These are phyloP conservation scores for Aureobasidium sp. DNA, from an alignment of 2,329 filamentous ascomycete species.

Conservation along the genomic window DNA sequence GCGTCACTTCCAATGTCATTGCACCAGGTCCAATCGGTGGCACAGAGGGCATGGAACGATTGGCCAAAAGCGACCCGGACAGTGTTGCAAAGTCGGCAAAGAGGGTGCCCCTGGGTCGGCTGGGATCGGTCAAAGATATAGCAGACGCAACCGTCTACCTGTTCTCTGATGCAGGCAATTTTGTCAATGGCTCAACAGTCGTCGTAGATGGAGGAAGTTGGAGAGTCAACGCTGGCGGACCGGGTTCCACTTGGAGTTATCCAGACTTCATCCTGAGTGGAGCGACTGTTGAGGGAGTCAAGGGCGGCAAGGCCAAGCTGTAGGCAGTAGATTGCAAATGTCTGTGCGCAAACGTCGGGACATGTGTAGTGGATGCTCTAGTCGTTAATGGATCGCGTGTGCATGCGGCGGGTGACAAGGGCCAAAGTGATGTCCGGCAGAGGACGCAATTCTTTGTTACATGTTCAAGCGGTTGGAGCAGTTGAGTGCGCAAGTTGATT, in stretches of 20 bases:
- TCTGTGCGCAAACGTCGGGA: slow-evolving; percentile 4
- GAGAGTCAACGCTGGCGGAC: slow-evolving; percentile 33
- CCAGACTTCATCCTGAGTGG: slow-evolving; percentile 53
- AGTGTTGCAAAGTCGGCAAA: slow-evolving; percentile 25
- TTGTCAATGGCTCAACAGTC: slow-evolving; percentile 73
- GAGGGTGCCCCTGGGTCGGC: slow-evolving; percentile 62
- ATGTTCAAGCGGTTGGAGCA: neutral
- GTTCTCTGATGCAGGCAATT: slow-evolving; percentile 78
- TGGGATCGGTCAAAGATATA: slow-evolving; percentile 77
- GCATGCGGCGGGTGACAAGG: neutral
- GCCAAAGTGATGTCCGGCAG: too few species aligned
- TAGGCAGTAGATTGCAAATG: slow-evolving; percentile 20
- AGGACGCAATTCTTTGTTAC: neutral
- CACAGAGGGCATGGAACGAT: slow-evolving; percentile 57
- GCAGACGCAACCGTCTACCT: slow-evolving; percentile 86
- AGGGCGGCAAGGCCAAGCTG: slow-evolving; percentile 50
- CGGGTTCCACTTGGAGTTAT: slow-evolving; percentile 40
- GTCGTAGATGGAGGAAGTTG: slow-evolving; percentile 55
- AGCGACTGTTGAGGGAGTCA: slow-evolving; percentile 47
- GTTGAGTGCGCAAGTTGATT: neutral
- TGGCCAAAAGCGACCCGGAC: slow-evolving; percentile 31
- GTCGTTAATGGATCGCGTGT: neutral
- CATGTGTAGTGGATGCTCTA: neutral
- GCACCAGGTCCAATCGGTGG: slow-evolving; percentile 77
- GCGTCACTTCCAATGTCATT: slow-evolving; percentile 81